Evolutionary conservation across 805 yeast genomes (phyloP).

Genomic region (Scheffersomyces amazonensis): DNA sequence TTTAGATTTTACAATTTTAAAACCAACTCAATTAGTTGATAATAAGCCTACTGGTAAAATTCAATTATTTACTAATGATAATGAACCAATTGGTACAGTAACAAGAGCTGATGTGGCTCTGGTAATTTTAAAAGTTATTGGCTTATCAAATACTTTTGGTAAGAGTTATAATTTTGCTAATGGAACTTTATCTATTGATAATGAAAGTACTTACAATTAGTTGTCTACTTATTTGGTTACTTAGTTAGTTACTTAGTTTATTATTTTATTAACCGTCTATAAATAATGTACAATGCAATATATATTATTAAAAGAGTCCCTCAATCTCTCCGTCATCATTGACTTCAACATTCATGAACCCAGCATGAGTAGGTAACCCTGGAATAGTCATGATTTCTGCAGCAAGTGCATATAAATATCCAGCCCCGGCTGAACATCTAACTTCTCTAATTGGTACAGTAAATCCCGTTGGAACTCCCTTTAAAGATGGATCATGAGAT

Average conservation of each 20-base stretch:
- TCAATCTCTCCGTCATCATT: slow-evolving; percentile 87
- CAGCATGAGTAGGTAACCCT: slow-evolving; percentile 93
- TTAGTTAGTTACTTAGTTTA: background rate
- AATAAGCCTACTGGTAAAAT: slow-evolving; percentile 44
- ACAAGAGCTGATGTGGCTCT: slow-evolving; percentile 57
- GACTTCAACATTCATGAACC: slow-evolving; percentile 96
- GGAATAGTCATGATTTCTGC: slow-evolving; percentile 98
- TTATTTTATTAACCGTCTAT: background rate
- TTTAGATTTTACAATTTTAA: slow-evolving; percentile 56
- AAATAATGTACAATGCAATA: too few species aligned
- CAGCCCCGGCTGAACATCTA: slow-evolving; percentile 94
- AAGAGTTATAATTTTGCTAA: slow-evolving; percentile 43
- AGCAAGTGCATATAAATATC: slow-evolving; percentile 92
- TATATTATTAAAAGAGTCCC: slow-evolving; percentile 64
- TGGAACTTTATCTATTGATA: slow-evolving; percentile 32
- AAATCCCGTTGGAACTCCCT: slow-evolving; percentile 95
- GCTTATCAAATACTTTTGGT: slow-evolving; percentile 33
- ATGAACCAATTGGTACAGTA: slow-evolving; percentile 22
- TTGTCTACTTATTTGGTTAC: background rate
- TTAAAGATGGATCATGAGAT: slow-evolving; percentile 88
- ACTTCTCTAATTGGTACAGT: slow-evolving; percentile 92
- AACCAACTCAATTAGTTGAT: slow-evolving; percentile 48
- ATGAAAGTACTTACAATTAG: slow-evolving; percentile 1
- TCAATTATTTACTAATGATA: slow-evolving; percentile 20
- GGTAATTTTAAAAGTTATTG: slow-evolving; percentile 36